Evolutionary conservation across 1,284 basidiomycete species (phyloP), one percentile per base, ranked within the genome.

Genomic region (Acaromyces ingoldii): DNA sequence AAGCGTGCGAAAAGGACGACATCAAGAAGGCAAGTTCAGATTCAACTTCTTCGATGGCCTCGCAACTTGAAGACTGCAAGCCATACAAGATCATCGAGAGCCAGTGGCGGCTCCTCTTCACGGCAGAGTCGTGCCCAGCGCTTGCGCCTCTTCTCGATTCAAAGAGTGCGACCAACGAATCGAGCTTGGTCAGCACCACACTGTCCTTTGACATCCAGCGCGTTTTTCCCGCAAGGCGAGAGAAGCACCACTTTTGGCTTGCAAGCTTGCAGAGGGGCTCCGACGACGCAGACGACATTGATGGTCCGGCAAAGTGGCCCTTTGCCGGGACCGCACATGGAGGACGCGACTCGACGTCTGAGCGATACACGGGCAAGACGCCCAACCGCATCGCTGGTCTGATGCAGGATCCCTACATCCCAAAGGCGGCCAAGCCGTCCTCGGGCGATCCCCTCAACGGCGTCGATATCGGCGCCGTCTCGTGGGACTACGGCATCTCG

Each of bases 381-480:
- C 42, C 49, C 30, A 51, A 51, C 21, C 25, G 33, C 11, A 47
- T 51, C 9, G 31, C 24, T 15, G 19, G 45, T 2, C 28, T 41
- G 11, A 49, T 51, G 44, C 49, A 51, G 33, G 49, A 51, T 28
- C 49, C 49, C 11, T 51, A 48, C 28, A 25, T 51, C 4, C 49
- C 49, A 4, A 24, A 31, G 11, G 21, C 49, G 15, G 28, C 41
- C 11, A 51, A 49, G 19, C 37, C 42, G 4, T 22, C 28, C 25
- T 29, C 17, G 11, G 21, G 22, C 39, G 49, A 51, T 33, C 24
- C 25, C 7, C 11, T 51, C 24, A 51, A 51, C 17, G 49, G 49
- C 2, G 49, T 51, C 2, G 49, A 51, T 25, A 19, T 47, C 21
- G 17, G n/a, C 2, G 13, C 19, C 21, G 36, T 39, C 7, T 46